Evolutionary conservation across 2,329 filamentous ascomycete genomes (phyloP).

Genomic region (Fusarium tanahbumbuense): DNA sequence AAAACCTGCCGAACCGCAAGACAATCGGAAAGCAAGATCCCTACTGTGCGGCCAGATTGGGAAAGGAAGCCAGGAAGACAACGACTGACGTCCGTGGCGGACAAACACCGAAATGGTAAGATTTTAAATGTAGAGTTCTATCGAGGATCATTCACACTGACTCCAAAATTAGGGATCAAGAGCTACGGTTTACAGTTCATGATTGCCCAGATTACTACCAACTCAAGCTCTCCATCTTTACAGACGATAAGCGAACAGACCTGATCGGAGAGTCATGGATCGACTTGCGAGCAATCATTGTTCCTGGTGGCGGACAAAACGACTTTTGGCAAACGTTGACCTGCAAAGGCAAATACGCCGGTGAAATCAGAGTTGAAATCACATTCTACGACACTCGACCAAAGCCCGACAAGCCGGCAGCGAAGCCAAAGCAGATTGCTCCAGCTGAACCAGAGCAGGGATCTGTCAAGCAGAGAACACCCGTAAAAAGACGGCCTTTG

Average conservation of each 20-base stretch:
- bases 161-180: conserved; percentile 82
- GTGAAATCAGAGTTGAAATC: conserved; percentile 93
- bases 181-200: conserved; percentile 94
- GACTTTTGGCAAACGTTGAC: conserved; percentile 91
- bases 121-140: background rate
- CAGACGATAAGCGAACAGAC: conserved; percentile 98
- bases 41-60: conserved; percentile 91
- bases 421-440: conserved; percentile 63
- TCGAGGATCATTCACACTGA: conserved; percentile 28
- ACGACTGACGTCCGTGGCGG: conserved; percentile 93
- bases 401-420: conserved; percentile 75
- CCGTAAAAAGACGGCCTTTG: conserved; percentile 84
- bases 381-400: conserved; percentile 94
- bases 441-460: conserved; percentile 53
- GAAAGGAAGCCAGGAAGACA: conserved; percentile 98
- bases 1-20: conserved; percentile 96
- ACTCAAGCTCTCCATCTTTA: conserved; percentile 95
- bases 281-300: conserved; percentile 81
- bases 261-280: conserved; percentile 96
- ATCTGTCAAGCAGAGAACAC: conserved; percentile 63
- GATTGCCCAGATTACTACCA: conserved; percentile 97
- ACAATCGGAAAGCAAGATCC: conserved; percentile 99
- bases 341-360: conserved; percentile 94
- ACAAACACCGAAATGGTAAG: conserved; percentile 93
- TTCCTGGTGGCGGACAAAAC: conserved; percentile 89